These are phyloP conservation scores for Eucalyptus pauciflora DNA, from an alignment of 345 rosid species.

Conservation along the genomic window DNA sequence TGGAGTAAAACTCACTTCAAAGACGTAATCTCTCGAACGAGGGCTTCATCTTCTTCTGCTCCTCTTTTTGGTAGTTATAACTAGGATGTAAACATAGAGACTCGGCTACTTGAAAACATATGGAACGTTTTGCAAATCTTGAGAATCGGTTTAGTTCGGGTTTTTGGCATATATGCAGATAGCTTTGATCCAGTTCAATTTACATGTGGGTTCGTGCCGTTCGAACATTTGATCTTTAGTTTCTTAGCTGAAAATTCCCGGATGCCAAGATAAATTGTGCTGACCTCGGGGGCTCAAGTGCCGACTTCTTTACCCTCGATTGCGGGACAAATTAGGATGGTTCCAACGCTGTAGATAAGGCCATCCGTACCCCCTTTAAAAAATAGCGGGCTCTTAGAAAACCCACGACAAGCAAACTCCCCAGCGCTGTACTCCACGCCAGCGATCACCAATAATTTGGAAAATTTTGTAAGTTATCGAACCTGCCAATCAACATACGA, in stretches of 20 bases:
- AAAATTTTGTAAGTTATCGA: neutral
- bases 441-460: neutral
- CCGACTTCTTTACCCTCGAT: neutral
- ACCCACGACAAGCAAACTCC: neutral
- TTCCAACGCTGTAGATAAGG: neutral
- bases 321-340: neutral
- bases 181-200: neutral
- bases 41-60: neutral
- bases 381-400: neutral
- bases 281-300: neutral
- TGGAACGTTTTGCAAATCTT: neutral
- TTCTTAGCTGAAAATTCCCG: neutral
- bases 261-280: neutral
- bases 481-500: neutral
- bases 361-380: neutral
- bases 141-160: neutral
- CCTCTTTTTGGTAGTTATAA: neutral
- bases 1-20: neutral
- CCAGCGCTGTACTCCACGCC: neutral
- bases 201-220: neutral
- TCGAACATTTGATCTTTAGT: neutral
- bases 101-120: neutral
- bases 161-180: neutral
- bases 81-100: neutral
- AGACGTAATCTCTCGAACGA: neutral